These are phyloP conservation scores for Phytopythium sindhum DNA, from an alignment of 352 stramenopile species.

Conservation along the genomic window DNA sequence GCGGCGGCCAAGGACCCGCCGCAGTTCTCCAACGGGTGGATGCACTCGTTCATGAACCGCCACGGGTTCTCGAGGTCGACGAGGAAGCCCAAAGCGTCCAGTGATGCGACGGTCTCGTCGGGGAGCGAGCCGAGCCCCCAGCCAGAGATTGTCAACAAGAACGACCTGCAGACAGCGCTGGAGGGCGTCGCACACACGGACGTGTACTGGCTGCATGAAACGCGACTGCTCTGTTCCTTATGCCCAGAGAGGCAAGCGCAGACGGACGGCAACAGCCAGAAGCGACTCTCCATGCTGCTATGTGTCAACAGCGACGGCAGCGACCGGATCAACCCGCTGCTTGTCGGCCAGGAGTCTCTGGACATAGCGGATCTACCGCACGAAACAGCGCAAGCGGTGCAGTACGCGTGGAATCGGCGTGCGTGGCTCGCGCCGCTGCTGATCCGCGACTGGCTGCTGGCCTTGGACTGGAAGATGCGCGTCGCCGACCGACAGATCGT, in stretches of 20 bases:
- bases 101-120: conserved; percentile 11
- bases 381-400: conserved; percentile 21
- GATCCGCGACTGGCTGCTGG: conserved; percentile 73
- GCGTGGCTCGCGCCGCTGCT: conserved; percentile 71
- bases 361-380: conserved; percentile 5
- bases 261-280: conserved; percentile 4
- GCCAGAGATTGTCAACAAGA: conserved; percentile 36
- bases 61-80: conserved; percentile 57
- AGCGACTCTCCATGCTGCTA: conserved; percentile 57
- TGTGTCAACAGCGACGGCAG: conserved; percentile 66
- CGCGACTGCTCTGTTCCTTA: conserved; percentile 48
- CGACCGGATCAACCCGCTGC: conserved; percentile 66
- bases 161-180: conserved; percentile 44
- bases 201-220: conserved; percentile 78
- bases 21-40: conserved; percentile 86
- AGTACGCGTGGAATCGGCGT: conserved; percentile 69
- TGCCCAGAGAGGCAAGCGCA: conserved; percentile 27
- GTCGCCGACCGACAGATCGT: conserved; percentile 67
- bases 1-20: conserved; percentile 35
- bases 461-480: conserved; percentile 77
- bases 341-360: conserved; percentile 44
- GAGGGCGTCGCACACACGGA: conserved; percentile 48
- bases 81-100: conserved; percentile 9
- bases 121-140: background rate
- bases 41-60: conserved; percentile 78